Percentiles rank a stretch among this genome's conserved stretches.
phyloP scores from a whole-genome alignment of 352 stramenopile species.

The Achlya hypogyna region DNA sequence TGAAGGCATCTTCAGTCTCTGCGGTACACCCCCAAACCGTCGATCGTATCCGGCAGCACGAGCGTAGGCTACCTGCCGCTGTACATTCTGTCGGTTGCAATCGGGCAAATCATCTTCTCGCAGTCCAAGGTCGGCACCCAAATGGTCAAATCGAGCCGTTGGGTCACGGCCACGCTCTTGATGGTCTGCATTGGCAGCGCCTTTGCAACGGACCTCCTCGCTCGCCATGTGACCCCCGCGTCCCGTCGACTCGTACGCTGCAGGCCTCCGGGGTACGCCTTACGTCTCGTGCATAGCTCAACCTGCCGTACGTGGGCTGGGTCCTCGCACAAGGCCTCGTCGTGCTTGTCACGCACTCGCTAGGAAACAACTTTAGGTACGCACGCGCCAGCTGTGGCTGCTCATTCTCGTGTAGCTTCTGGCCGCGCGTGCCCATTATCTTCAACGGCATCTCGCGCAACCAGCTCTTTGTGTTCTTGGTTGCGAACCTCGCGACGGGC shows the following conservation, averaged over 20 bases:
- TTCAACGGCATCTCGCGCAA: slow-evolving; percentile 71
- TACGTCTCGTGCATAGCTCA: slow-evolving; percentile 33
- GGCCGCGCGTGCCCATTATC: slow-evolving; percentile 50
- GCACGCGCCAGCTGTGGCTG: slow-evolving; percentile 6
- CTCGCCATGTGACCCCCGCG: slow-evolving; percentile 42
- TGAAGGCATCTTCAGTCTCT: slow-evolving; percentile 90
- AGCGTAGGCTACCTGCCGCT: slow-evolving; percentile 85
- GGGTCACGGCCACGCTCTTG: slow-evolving; percentile 39
- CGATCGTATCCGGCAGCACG: not conserved
- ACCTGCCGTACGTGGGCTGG: slow-evolving; percentile 74
- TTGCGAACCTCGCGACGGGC: slow-evolving; percentile 71
- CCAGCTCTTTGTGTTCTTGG: slow-evolving; percentile 76
- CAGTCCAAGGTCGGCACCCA: slow-evolving; percentile 50
- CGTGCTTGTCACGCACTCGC: slow-evolving; percentile 45
- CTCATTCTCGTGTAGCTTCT: slow-evolving; percentile 31
- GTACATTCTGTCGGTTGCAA: slow-evolving; percentile 68
- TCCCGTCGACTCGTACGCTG: slow-evolving; percentile 59
- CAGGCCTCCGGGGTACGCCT: not conserved
- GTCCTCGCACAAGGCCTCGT: slow-evolving; percentile 52
- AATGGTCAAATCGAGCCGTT: slow-evolving; percentile 51
- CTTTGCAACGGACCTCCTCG: slow-evolving; percentile 46
- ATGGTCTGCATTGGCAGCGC: slow-evolving; percentile 34
- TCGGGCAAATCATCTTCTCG: slow-evolving; percentile 54
- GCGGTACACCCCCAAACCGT: slow-evolving; percentile 29
- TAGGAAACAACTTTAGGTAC: slow-evolving; percentile 55